These are phyloP conservation scores for Phaffia tasmanica DNA, from an alignment of 768 basidiomycete genomes.

Conservation along the genomic window DNA sequence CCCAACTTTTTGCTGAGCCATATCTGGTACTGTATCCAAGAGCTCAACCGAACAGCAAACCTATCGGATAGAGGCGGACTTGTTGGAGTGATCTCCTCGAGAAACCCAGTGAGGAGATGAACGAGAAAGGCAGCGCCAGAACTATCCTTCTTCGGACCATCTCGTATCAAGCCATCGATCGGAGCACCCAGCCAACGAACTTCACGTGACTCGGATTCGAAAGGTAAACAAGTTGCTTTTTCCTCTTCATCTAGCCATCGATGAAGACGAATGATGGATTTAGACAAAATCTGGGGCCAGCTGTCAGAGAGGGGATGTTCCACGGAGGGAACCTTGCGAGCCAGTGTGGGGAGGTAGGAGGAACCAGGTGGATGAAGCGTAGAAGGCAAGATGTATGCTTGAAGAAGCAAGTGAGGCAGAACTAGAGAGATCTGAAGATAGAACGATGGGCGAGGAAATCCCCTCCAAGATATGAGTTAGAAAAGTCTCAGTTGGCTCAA, in stretches of 20 bases:
- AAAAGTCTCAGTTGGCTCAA: too few species aligned
- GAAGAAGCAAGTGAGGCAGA: conserved; percentile 16
- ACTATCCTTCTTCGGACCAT: conserved; percentile 1
- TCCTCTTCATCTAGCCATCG: conserved; percentile 6
- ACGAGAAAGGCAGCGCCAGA: background rate
- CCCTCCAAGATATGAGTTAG: background rate
- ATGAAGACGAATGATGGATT: background rate
- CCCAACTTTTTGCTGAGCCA: conserved; percentile 6
- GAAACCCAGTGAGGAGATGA: background rate
- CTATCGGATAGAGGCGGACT: conserved; percentile 8
- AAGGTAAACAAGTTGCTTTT: background rate
- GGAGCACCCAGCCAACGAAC: conserved; percentile 12
- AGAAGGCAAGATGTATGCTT: conserved; percentile 9
- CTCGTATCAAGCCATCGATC: conserved; percentile 13
- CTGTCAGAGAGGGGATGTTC: background rate
- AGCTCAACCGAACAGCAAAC: background rate
- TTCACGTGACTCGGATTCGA: background rate
- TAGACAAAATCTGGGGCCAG: background rate
- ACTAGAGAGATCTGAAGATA: conserved; percentile 10
- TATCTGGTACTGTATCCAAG: conserved; percentile 17
- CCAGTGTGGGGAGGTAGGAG: conserved; percentile 20
- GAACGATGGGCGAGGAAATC: background rate
- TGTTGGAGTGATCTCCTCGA: background rate
- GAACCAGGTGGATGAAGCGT: background rate
- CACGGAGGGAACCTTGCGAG: background rate